phyloP scores from a whole-genome alignment of 129 eudicot species.

The Mikania micrantha region DNA sequence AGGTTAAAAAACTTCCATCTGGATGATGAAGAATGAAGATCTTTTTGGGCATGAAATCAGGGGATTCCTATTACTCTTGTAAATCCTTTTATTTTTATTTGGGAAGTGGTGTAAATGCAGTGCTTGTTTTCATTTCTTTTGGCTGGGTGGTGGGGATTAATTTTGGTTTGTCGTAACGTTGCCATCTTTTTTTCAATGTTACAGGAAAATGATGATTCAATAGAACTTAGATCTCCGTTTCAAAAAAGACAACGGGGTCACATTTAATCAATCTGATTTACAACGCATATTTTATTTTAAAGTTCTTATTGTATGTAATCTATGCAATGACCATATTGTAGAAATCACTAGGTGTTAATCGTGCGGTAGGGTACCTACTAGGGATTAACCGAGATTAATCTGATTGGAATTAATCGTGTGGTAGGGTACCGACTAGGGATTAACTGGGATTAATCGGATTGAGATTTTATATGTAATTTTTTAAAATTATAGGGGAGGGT shows the following conservation, averaged over 20 bases:
- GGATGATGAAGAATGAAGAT: background rate
- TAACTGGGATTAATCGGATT: too few species aligned
- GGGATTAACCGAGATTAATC: too few species aligned
- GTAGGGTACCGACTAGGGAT: too few species aligned
- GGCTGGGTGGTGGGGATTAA: background rate
- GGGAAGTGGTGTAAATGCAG: background rate
- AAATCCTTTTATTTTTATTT: background rate
- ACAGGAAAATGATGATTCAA: background rate
- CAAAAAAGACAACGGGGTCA: background rate
- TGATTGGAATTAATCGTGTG: too few species aligned
- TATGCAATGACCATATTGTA: too few species aligned
- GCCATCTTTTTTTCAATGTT: background rate
- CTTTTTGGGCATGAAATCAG: background rate
- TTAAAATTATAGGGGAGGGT: too few species aligned
- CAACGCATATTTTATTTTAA: background rate
- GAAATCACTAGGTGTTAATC: too few species aligned
- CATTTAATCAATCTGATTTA: background rate
- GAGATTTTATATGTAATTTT: too few species aligned
- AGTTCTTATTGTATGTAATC: background rate
- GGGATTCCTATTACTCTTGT: background rate
- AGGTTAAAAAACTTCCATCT: slow-evolving; percentile 13
- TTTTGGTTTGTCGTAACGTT: background rate
- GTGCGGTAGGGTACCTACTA: too few species aligned
- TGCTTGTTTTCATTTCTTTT: background rate
- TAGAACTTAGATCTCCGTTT: too few species aligned